Evolutionary conservation across 306 rosid species (phyloP).

Genomic region (Pterocarpus macrocarpus): DNA sequence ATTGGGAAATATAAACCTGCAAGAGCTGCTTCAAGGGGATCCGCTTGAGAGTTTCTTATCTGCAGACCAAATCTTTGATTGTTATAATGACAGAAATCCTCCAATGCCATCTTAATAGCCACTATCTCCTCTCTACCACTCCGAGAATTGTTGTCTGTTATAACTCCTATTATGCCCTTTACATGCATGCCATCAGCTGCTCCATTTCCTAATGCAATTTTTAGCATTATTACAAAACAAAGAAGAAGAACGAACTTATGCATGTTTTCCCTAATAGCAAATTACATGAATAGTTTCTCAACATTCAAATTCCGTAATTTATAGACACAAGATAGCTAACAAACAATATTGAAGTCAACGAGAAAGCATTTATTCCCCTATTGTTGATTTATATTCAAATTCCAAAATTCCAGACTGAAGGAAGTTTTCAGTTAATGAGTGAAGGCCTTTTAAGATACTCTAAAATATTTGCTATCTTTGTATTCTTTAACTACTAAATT

Average conservation of each 20-base stretch:
- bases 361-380: not conserved
- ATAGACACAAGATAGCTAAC: not conserved
- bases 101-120: constrained; percentile 59
- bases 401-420: not conserved
- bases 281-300: not conserved
- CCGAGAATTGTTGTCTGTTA: constrained; percentile 51
- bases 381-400: not conserved
- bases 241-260: not conserved
- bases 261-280: constrained; percentile 25
- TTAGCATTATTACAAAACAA: not conserved
- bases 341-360: not conserved
- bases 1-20: constrained; percentile 45
- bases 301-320: not conserved
- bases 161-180: constrained; percentile 47
- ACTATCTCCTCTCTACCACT: constrained; percentile 60
- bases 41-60: constrained; percentile 40
- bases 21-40: constrained; percentile 55
- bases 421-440: not conserved
- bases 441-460: not conserved
- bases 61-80: constrained; percentile 44
- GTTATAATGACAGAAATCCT: constrained; percentile 41
- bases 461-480: not conserved
- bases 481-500: too few relatives aligned
- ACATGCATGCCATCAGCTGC: too few relatives aligned
- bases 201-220: not conserved